Conservation (phyloP, 257 asterid genomes). For the Solanum tarapatanum region DNA sequence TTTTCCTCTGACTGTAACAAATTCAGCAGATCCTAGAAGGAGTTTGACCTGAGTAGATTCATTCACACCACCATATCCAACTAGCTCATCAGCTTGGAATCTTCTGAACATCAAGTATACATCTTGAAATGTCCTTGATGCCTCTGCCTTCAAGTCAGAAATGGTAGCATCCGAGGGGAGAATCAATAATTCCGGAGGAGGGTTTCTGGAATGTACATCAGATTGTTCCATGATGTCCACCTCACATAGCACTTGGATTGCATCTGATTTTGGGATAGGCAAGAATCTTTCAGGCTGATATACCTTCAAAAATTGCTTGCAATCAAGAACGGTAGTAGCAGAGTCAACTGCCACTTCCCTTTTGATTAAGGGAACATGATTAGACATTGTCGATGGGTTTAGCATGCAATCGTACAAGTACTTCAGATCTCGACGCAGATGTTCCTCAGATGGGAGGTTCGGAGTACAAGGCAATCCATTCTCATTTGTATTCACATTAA, state of each 20-base stretch:
- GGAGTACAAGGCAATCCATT: conserved; percentile 6
- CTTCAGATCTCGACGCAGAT: conserved; percentile 52
- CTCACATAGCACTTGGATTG: conserved; percentile 62
- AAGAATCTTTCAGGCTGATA: conserved; percentile 40
- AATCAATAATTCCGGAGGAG: conserved; percentile 68
- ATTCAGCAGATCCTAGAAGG: conserved; percentile 52
- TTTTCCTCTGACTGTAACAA: conserved; percentile 43
- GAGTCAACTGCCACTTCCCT: conserved; percentile 33
- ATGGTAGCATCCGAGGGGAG: conserved; percentile 69
- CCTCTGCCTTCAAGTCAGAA: conserved; percentile 74
- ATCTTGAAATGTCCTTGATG: conserved; percentile 69
- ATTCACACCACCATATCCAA: conserved; percentile 69
- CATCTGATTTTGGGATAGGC: conserved; percentile 19
- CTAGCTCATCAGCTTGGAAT: conserved; percentile 73
- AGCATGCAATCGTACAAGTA: conserved; percentile 65
- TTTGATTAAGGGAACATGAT: conserved; percentile 27
- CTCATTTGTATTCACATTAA: conserved; percentile 5
- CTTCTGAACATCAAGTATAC: conserved; percentile 68
- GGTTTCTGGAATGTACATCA: conserved; percentile 33
- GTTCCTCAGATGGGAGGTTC: conserved; percentile 50
- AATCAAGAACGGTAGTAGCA: conserved; percentile 57
- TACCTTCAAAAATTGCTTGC: conserved; percentile 86
- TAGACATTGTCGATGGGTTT: conserved; percentile 48
- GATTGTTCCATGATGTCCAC: conserved; percentile 56
- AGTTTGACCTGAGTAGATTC: conserved; percentile 78